Evolutionary conservation across 176 grass and related monocot species (phyloP).

Genomic region (Paspalum vaginatum): DNA sequence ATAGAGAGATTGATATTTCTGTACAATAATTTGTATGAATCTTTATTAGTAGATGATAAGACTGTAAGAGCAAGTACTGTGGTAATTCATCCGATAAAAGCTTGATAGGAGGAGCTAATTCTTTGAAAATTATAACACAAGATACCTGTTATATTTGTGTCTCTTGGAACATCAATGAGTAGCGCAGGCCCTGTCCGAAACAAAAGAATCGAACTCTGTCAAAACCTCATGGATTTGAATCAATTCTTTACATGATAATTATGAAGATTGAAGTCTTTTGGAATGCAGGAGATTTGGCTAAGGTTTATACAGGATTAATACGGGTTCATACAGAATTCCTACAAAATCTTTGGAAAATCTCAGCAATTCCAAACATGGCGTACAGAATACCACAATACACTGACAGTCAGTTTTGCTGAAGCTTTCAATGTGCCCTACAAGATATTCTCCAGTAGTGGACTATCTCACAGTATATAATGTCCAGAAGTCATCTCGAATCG

Average conservation of each 20-base stretch:
- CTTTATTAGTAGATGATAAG: not conserved
- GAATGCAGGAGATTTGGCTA: not conserved
- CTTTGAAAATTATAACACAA: not conserved
- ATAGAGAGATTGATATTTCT: not conserved
- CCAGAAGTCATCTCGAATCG: not conserved
- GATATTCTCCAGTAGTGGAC: too few relatives aligned
- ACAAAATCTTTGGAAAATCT: not conserved
- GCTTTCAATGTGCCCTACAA: not conserved
- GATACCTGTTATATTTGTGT: slow-evolving; percentile 92
- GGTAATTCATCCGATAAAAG: not conserved
- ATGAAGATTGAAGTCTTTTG: not conserved
- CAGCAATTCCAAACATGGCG: not conserved
- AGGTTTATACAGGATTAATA: not conserved
- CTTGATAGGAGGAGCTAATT: not conserved
- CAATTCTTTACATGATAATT: not conserved
- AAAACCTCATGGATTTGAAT: not conserved
- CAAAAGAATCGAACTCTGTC: not conserved
- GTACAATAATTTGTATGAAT: slow-evolving; percentile 2
- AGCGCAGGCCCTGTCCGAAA: slow-evolving; percentile 73
- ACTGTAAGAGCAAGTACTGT: not conserved
- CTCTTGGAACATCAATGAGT: slow-evolving; percentile 80
- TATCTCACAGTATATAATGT: too few relatives aligned
- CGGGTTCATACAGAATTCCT: not conserved
- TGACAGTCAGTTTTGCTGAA: not conserved
- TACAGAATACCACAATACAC: not conserved